Evolutionary conservation across 2,329 filamentous ascomycete species (phyloP).

Genomic region (Neoascochyta sp.): DNA sequence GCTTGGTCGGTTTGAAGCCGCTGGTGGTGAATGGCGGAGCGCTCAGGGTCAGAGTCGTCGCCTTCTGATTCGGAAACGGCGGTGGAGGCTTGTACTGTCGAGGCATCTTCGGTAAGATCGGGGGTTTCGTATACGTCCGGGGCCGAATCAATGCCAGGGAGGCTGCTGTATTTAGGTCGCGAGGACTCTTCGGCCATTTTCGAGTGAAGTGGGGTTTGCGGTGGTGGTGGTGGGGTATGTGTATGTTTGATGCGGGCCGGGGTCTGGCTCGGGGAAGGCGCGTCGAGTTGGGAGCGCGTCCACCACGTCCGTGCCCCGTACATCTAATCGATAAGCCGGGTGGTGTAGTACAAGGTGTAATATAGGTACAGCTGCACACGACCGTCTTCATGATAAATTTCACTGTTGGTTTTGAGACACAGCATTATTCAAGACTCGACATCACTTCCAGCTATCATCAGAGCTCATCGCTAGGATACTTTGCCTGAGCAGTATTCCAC

Average conservation of each 20-base stretch:
- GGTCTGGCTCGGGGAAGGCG: too few relatives aligned
- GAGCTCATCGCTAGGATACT: too few relatives aligned
- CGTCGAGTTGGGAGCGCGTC: too few relatives aligned
- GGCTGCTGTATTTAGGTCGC: conserved; percentile 49
- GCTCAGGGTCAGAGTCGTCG: conserved; percentile 48
- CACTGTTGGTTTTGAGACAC: too few relatives aligned
- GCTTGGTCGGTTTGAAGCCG: conserved; percentile 75
- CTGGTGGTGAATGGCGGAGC: conserved; percentile 64
- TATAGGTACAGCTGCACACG: too few relatives aligned
- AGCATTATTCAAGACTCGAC: background rate
- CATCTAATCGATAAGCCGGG: too few relatives aligned
- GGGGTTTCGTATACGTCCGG: conserved; percentile 97
- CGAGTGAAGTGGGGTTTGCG: conserved; percentile 2
- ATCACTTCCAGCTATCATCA: too few relatives aligned
- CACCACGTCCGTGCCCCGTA: too few relatives aligned
- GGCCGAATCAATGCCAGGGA: conserved; percentile 63
- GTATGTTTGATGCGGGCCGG: too few relatives aligned
- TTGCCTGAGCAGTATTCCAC: too few relatives aligned
- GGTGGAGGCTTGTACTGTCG: conserved; percentile 62
- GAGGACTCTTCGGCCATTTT: conserved; percentile 30
- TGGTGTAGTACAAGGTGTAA: conserved; percentile 1
- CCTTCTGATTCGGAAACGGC: conserved; percentile 48
- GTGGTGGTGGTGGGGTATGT: conserved; percentile 7
- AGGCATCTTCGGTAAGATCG: conserved; percentile 84
- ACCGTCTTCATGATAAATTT: too few relatives aligned